Conservation (phyloP, 2,329 filamentous ascomycete genomes). For the Fusarium chaquense region DNA sequence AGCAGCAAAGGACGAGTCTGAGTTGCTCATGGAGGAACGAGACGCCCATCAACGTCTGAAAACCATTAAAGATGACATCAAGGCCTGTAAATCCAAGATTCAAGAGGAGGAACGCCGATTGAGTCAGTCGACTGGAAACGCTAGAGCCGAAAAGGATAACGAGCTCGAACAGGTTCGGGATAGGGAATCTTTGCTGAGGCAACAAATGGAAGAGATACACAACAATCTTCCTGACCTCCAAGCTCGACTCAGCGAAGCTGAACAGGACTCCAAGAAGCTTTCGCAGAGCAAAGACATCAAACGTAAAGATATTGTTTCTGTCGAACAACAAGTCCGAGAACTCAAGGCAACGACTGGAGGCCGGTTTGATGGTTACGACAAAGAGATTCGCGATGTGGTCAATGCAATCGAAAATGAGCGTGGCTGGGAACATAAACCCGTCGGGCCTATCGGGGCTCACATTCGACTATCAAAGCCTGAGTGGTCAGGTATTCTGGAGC, state of each 20-base stretch:
- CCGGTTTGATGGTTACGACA: constrained; percentile 73
- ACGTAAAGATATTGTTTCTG: constrained; percentile 64
- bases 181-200: constrained; percentile 45
- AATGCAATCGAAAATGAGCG: constrained; percentile 75
- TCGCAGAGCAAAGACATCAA: constrained; percentile 58
- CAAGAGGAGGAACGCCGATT: constrained; percentile 71
- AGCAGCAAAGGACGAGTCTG: constrained; percentile 64
- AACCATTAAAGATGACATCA: constrained; percentile 61
- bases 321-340: constrained; percentile 61
- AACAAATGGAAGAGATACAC: constrained; percentile 47
- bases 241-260: constrained; percentile 49
- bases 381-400: constrained; percentile 72
- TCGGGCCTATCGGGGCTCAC: constrained; percentile 86
- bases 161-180: constrained; percentile 55
- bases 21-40: constrained; percentile 73
- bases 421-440: constrained; percentile 76
- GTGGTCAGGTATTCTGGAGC: constrained; percentile 88
- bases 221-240: constrained; percentile 53
- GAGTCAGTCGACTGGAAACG: constrained; percentile 75
- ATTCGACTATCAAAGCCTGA: constrained; percentile 81
- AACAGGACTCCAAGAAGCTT: constrained; percentile 49
- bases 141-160: constrained; percentile 71
- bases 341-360: constrained; percentile 68
- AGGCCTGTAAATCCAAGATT: constrained; percentile 62
- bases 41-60: constrained; percentile 71